Base-by-base conservation (phyloP, 306 rosid species). In the Astragalus glycyphyllos region DNA sequence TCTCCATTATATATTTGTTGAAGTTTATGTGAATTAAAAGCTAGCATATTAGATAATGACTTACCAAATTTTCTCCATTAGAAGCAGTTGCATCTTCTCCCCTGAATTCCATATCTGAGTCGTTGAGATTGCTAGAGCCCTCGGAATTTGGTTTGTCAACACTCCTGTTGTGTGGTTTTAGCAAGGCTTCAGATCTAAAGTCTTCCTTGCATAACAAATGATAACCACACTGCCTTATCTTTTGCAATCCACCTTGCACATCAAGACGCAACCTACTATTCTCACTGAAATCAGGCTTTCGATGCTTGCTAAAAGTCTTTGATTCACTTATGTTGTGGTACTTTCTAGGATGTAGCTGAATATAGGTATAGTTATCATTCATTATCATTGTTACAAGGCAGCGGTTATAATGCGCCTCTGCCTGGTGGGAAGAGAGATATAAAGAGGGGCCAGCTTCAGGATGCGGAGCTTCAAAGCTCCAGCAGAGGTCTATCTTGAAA, bases 361-460 rank as follows among this genome's bases (percentile, higher is more conserved):
- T 65, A 32, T 6, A 65, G 31, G 48, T 65, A 48, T 31, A 47
- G 10, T 47, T 48, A 51, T 65, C 58, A 9, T 7, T 65, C 71
- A 65, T 47, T 47, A 65, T 47, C 71, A 65, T 31, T 65, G 71
- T 65, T 5, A 65, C 46, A 13, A 65, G 71, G 71, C 57, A 65
- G 26, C 29, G 2, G 2, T 31, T 9, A 65, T 46, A 45, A 65
- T 65, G 57, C 8, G 70, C 41, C 56, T 13, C 29, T 0, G 70
- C 42, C 3, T 7, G 0, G 15, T 7, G 0, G 15, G 71, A 47
- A 13, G 46, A 65, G 45, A 65, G 71, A 47, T 48, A 32, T 48
- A 65, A 48, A 13, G 71, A 47, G 32, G 46, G 71, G 10, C 71
- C 58, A 32, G 71, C 45, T 32, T 65, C 71, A 4, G 71, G 71